Evolutionary conservation across 495 filamentous ascomycete genomes (phyloP).

Genomic region (Massariosphaeria phaeospora): DNA sequence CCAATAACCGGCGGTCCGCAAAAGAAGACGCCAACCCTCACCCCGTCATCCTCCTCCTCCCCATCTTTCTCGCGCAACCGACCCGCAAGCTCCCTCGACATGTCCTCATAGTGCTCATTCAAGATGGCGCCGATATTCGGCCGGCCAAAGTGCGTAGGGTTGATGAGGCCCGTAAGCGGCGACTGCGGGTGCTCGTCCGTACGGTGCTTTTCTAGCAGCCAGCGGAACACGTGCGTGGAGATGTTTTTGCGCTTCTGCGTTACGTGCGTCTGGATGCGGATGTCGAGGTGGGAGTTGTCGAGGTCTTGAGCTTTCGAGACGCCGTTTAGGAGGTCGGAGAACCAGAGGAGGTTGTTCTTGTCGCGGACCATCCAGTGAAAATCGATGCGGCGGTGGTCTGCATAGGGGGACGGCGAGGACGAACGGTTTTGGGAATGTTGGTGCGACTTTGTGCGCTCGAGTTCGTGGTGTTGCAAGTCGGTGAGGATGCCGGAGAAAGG

Average conservation of each 20-base stretch:
- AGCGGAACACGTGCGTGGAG: conserved; percentile 41
- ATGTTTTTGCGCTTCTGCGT: conserved; percentile 41
- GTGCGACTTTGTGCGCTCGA: conserved; percentile 5
- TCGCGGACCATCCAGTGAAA: conserved; percentile 46
- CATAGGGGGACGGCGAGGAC: conserved; percentile 2
- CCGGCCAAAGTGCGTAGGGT: conserved; percentile 39
- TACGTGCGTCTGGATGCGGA: conserved; percentile 42
- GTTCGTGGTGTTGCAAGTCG: conserved; percentile 37
- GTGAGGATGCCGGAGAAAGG: conserved; percentile 42
- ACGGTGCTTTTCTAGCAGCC: conserved; percentile 40
- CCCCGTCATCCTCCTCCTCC: conserved; percentile 8
- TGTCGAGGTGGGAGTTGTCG: conserved; percentile 33
- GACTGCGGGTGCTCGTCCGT: conserved; percentile 38
- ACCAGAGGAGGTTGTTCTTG: conserved; percentile 42
- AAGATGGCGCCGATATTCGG: conserved; percentile 27
- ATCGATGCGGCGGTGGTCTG: conserved; percentile 39
- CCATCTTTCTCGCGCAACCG: background rate
- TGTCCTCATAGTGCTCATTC: conserved; percentile 32
- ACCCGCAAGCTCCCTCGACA: conserved; percentile 9
- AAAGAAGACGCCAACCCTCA: conserved; percentile 30
- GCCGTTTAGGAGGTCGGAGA: conserved; percentile 42
- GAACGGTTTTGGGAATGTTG: background rate
- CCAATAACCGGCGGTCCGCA: conserved; percentile 32
- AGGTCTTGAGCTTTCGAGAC: conserved; percentile 19
- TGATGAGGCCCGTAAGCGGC: conserved; percentile 40